Conservation (phyloP, 2,329 filamentous ascomycete species). For the Alternaria tenuissima region DNA sequence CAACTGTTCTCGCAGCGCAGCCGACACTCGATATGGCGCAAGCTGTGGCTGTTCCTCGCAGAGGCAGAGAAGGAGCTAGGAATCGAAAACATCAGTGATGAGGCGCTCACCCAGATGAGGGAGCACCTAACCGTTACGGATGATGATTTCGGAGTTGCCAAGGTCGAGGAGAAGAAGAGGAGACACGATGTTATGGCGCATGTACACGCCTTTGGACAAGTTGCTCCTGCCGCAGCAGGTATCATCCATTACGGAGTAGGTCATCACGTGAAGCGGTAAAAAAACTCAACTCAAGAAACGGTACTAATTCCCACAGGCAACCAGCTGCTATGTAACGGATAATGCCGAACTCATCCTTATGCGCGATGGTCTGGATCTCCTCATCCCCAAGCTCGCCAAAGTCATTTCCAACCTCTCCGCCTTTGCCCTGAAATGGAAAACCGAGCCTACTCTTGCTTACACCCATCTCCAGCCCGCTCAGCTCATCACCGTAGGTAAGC, state of each 20-base stretch:
- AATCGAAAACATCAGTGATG: slow-evolving; percentile 72
- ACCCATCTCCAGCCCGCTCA: slow-evolving; percentile 76
- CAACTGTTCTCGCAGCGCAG: slow-evolving; percentile 80
- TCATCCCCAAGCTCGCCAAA: slow-evolving; percentile 79
- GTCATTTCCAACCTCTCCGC: slow-evolving; percentile 76
- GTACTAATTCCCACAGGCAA: slow-evolving; percentile 67
- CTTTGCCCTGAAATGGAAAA: slow-evolving; percentile 78
- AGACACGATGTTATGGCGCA: slow-evolving; percentile 73
- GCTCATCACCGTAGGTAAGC: slow-evolving; percentile 72
- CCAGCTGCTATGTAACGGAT: slow-evolving; percentile 40
- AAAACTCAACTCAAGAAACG: neutral
- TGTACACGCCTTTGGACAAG: slow-evolving; percentile 77
- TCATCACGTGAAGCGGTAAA: slow-evolving; percentile 22
- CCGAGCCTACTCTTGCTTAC: slow-evolving; percentile 75
- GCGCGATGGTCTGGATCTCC: slow-evolving; percentile 75
- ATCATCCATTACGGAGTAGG: slow-evolving; percentile 77
- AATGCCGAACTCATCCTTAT: slow-evolving; percentile 67
- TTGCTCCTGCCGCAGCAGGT: slow-evolving; percentile 78
- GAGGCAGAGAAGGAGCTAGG: slow-evolving; percentile 84
- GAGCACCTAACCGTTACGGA: slow-evolving; percentile 56
- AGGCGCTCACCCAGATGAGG: slow-evolving; percentile 61
- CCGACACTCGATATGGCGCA: slow-evolving; percentile 79
- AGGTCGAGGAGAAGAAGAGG: slow-evolving; percentile 61
- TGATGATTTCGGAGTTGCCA: slow-evolving; percentile 57
- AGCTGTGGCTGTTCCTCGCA: slow-evolving; percentile 85